Conservation (phyloP, 2,329 filamentous ascomycete genomes). For the Malbranchea zuffiana region DNA sequence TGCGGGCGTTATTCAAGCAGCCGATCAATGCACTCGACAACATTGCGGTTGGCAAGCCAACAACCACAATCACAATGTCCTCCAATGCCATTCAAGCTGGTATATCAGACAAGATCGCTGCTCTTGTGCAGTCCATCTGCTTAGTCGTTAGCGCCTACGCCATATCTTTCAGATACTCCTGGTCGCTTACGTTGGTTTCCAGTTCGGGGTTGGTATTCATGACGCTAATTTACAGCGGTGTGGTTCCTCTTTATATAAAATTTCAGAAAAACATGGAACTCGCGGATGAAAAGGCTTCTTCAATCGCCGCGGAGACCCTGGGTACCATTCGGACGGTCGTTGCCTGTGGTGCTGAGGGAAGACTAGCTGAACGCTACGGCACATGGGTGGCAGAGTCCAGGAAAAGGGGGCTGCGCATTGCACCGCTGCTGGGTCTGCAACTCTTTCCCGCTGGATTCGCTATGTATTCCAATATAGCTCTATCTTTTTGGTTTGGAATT, state of each 20-base stretch:
- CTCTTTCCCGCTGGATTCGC: slow-evolving; percentile 27
- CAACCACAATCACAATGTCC: slow-evolving; percentile 42
- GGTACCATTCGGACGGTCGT: slow-evolving; percentile 36
- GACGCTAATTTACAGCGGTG: slow-evolving; percentile 22
- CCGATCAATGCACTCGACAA: slow-evolving; percentile 41
- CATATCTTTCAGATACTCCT: slow-evolving; percentile 43
- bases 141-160: slow-evolving; percentile 38
- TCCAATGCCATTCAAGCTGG: slow-evolving; percentile 45
- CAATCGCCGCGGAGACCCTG: slow-evolving; percentile 35
- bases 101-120: slow-evolving; percentile 42
- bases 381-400: slow-evolving; percentile 29
- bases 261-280: slow-evolving; percentile 27
- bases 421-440: slow-evolving; percentile 23
- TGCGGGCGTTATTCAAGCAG: slow-evolving; percentile 40
- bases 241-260: slow-evolving; percentile 26
- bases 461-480: slow-evolving; percentile 27
- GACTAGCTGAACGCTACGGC: slow-evolving; percentile 28
- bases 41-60: slow-evolving; percentile 41
- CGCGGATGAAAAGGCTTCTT: slow-evolving; percentile 28
- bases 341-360: slow-evolving; percentile 33
- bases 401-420: slow-evolving; percentile 22
- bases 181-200: slow-evolving; percentile 42
- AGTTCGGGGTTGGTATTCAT: slow-evolving; percentile 39
- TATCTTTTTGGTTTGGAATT: slow-evolving; percentile 31
- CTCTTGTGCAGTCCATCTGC: slow-evolving; percentile 33